A percentile compares a stretch with the other conserved stretches of the same genome.
phyloP scores from a whole-genome alignment of 2,329 filamentous ascomycete species.

The Scytalidium lignicola region DNA sequence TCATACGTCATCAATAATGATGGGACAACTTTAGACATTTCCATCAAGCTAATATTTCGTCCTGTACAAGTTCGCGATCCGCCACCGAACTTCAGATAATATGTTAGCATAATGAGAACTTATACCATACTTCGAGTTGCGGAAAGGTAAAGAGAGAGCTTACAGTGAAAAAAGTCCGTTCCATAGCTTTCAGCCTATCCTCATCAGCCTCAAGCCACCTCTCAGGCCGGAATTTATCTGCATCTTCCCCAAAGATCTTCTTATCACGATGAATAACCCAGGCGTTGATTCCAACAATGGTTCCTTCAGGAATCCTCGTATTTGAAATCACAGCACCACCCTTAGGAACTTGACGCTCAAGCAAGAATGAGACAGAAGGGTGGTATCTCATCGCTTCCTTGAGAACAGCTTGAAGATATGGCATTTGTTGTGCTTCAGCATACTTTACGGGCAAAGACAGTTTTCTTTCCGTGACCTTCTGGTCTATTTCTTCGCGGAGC shows the following conservation, averaged over 20 bases:
- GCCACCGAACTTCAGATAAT: too few relatives aligned
- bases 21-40: constrained; percentile 32
- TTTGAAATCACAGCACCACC: constrained; percentile 18
- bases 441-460: constrained; percentile 36
- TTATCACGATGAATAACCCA: constrained; percentile 62
- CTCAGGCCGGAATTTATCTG: constrained; percentile 68
- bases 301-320: constrained; percentile 56
- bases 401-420: constrained; percentile 33
- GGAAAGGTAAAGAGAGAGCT: too few relatives aligned
- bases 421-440: constrained; percentile 17
- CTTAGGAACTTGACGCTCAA: constrained; percentile 30
- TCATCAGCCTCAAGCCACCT: constrained; percentile 50
- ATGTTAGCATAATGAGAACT: too few relatives aligned
- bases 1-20: constrained; percentile 25
- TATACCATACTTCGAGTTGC: too few relatives aligned
- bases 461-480: constrained; percentile 18
- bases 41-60: constrained; percentile 33
- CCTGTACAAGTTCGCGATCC: constrained; percentile 26
- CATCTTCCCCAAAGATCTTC: constrained; percentile 68
- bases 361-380: not conserved
- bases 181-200: constrained; percentile 10
- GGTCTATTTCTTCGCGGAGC: too few relatives aligned
- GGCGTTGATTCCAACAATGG: constrained; percentile 54
- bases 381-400: constrained; percentile 34
- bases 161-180: not conserved